Evolutionary conservation across 179 eudicot genomes (phyloP), one percentile per base, ranked within the genome.

Genomic region (Amaranthus tricolor): DNA sequence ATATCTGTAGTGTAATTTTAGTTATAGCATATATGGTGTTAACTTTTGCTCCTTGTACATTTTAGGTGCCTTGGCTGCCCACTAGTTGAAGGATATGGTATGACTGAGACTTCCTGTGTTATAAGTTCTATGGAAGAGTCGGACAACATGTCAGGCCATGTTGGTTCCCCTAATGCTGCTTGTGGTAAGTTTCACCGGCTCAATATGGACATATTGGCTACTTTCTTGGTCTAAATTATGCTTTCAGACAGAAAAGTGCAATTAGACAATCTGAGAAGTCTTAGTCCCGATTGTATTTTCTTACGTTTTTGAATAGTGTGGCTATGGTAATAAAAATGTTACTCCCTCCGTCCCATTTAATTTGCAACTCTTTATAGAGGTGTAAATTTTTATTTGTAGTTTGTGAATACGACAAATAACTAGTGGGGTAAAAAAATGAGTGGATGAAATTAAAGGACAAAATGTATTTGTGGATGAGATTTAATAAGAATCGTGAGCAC

Each of bases 51-150:
- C 56, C 48, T 77, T 16, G 56, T 49, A 4, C 19, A 72, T 16
- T 80, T 55, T 80, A 95, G 99, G 85, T 95, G 99, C 85, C 91
- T 95, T 83, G 99, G 99, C 66, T 93, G 98, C 82, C 85, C 64
- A 70, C 91, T 95, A 44, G 17, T 85, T 64, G 99, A 95, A 89
- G 99, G 98, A 75, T 95, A 95, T 81, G 99, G 99, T 52, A 95
- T 95, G 99, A 95, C 99, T 19, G 99, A 95, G 88, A 88, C 92
- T 44, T 89, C 99, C 54, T 95, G 99, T 84, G 95, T 89, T 65
- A 88, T 95, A 70, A 89, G 82, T 84, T 76, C 89, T 64, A 89
- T 89, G 90, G 89, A 87, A 43, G 90, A 86, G 53, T 87, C 86
- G 51, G 99, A 95, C 80, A 83, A 53, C 83, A 56, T 82, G 79